These are phyloP conservation scores for Pseudoneurospora amorphoporcata DNA, from an alignment of 495 filamentous ascomycete species.

Conservation along the genomic window DNA sequence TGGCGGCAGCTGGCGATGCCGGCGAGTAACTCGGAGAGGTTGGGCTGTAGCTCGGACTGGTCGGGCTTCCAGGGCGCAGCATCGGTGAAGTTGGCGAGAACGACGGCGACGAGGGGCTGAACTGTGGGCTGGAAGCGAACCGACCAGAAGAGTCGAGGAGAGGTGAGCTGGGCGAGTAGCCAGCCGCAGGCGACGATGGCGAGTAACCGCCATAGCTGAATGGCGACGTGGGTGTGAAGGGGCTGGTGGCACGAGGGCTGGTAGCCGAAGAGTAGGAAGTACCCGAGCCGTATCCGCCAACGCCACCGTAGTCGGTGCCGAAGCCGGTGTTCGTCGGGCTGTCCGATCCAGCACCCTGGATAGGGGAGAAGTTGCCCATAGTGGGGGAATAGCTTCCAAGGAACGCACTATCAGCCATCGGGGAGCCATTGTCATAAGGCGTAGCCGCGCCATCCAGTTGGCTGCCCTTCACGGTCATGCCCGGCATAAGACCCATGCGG, in stretches of 20 bases:
- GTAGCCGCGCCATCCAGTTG: constrained; percentile 79
- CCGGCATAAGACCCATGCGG: constrained; percentile 65
- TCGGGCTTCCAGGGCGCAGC: constrained; percentile 49
- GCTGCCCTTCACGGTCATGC: constrained; percentile 60
- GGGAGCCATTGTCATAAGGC: constrained; percentile 87
- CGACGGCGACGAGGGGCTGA: constrained; percentile 64
- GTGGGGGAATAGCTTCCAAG: constrained; percentile 55
- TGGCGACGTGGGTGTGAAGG: constrained; percentile 65
- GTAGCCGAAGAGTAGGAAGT: constrained; percentile 48
- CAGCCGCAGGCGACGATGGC: constrained; percentile 53
- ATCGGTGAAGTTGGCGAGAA: constrained; percentile 76
- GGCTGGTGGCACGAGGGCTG: constrained; percentile 70
- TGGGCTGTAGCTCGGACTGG: constrained; percentile 66
- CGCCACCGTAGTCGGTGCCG: constrained; percentile 36
- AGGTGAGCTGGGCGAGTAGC: constrained; percentile 66
- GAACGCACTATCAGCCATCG: constrained; percentile 63
- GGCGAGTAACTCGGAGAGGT: constrained; percentile 79
- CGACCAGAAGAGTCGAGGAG: constrained; percentile 49
- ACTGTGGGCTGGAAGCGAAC: constrained; percentile 59
- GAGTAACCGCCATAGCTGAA: constrained; percentile 58
- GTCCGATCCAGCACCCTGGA: constrained; percentile 65
- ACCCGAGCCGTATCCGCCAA: constrained; percentile 36
- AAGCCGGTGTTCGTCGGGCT: constrained; percentile 57
- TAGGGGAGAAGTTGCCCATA: constrained; percentile 86
- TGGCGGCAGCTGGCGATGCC: constrained; percentile 49